A percentile compares a stretch with the other conserved stretches of the same genome.
phyloP scores from a whole-genome alignment of 371 early-diverging fungal species.

The Coemansia sp. region DNA sequence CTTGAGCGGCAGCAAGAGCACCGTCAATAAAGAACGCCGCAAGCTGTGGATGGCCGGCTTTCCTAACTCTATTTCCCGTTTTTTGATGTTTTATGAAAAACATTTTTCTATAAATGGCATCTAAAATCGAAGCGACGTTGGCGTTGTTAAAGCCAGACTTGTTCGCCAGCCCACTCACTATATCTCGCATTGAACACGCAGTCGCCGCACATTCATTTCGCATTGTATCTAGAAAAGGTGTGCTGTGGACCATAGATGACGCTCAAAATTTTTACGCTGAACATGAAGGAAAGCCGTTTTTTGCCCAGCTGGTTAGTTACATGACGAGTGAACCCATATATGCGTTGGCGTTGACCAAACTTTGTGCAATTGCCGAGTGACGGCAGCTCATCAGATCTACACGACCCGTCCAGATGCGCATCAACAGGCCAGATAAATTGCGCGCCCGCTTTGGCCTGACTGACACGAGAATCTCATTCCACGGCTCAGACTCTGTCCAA shows the following conservation, averaged over 20 bases:
- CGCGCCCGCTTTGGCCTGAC: slow-evolving; percentile 73
- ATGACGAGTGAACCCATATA: slow-evolving; percentile 74
- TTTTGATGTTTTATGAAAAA: no score
- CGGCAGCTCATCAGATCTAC: slow-evolving; percentile 74
- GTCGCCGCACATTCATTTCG: no score
- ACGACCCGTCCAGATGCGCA: slow-evolving; percentile 54
- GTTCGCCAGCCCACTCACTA: slow-evolving; percentile 57
- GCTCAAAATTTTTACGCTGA: no score
- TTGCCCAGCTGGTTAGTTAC: slow-evolving; percentile 62
- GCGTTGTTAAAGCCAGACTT: slow-evolving; percentile 79
- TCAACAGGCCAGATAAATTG: slow-evolving; percentile 28
- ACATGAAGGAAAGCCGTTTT: slow-evolving; percentile 60
- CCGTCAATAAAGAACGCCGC: background rate
- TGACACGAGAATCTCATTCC: slow-evolving; percentile 79
- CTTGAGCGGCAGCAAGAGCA: slow-evolving; percentile 7
- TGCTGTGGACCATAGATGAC: no score
- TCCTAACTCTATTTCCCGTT: background rate
- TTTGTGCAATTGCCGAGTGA: slow-evolving; percentile 67
- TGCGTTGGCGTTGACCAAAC: slow-evolving; percentile 68
- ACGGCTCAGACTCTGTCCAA: slow-evolving; percentile 60
- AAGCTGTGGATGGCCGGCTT: slow-evolving; percentile 1
- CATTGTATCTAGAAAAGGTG: no score
- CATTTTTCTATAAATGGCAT: background rate
- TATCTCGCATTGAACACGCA: slow-evolving; percentile 36
- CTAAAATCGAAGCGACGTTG: slow-evolving; percentile 53